Evolutionary conservation across 768 basidiomycete genomes (phyloP), one percentile per base, ranked within the genome.

Genomic region (Mycena latifolia): DNA sequence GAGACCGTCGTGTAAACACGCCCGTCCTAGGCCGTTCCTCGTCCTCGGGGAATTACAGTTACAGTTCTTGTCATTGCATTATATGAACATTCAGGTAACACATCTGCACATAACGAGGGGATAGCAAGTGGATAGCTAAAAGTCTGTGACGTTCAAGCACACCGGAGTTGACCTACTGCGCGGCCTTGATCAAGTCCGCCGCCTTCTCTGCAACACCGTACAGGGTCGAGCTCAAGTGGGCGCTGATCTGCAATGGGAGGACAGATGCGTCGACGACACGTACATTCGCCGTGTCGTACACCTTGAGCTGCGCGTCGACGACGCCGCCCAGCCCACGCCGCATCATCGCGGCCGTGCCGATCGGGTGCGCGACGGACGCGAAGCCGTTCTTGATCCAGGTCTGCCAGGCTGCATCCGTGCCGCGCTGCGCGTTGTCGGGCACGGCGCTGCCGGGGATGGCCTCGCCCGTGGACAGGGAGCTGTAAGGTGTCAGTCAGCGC

Each of bases 141-240:
- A 59, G 35, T 50, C 29, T 47, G 61, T 61, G n/a, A 20, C 31
- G 18, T 41, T 20, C 1, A 25, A 37, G 43, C 31, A 20, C 37
- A 22, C 17, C n/a, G 14, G 14, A 57, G 45, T 46, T 20, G 22
- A 27, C 27, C 53, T 65, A 74, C 20, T 77, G 73, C 27, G 77
- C 67, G 8, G 82, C 82, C 68, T 84, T 84, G 72, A 86, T 86
- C 41, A 87, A 68, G 63, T 84, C 82, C 5, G 84, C 85, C 20
- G 85, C 85, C 71, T 86, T 85, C 76, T 86, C 86, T 9, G 85
- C 85, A n/a, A 88, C 77, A 24, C 83, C 85, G 69, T 85, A 88
- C 37, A 86, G 71, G 60, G 86, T 84, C 15, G 82, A 78, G 33
- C 78, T 79, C 58, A 85, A 61, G 65, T 85, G 83, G 4, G 83